Base-by-base conservation (phyloP, 78 protist species). In the Bodo saltans region DNA sequence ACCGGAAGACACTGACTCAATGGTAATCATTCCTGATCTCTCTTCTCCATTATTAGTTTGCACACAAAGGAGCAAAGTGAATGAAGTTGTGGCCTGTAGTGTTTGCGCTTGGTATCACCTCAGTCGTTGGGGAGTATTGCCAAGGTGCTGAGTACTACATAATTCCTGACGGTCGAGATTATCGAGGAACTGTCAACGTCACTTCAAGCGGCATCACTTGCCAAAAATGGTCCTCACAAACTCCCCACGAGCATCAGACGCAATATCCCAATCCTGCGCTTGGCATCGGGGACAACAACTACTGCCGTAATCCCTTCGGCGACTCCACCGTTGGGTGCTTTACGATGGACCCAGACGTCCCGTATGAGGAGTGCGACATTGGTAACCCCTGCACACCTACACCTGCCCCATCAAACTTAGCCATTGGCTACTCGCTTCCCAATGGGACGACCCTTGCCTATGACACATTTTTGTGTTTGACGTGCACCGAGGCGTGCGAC, bases 271-370 rank as follows among this genome's bases (percentile, higher is more conserved):
- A 0, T 38, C n/a, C n/a, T n/a, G n/a, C n/a, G n/a, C n/a, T n/a
- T n/a, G 83, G 83, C 27, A 37, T 78, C 40, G 83, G 83, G 30
- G 73, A 38, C 35, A 72, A 78, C 83, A 78, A 78, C 67, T 78
- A 28, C n/a, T 78, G 83, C 83, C 83, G 83, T 35, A 78, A 78
- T 73, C 83, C 83, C 0, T 69, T 47, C 67, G 67, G 67, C 67
- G 37, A 67, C 32, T 17, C 29, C 29, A 42, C 52, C 26, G 42
- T 53, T 29, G 47, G 83, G 72, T 78, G 83, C 83, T 76, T 42
- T 52, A 37, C 52, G 32, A 39, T 8, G 33, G 72, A 68, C 1
- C 28, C 67, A 25, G 17, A 27, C 25, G 68, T 42, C 27, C 72
- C 60, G 25, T 60, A 35, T 33, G 83, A 76, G 83, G 72, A 37